Conservation (phyloP, 371 early-diverging fungal species). For the Mucor racemosus region DNA sequence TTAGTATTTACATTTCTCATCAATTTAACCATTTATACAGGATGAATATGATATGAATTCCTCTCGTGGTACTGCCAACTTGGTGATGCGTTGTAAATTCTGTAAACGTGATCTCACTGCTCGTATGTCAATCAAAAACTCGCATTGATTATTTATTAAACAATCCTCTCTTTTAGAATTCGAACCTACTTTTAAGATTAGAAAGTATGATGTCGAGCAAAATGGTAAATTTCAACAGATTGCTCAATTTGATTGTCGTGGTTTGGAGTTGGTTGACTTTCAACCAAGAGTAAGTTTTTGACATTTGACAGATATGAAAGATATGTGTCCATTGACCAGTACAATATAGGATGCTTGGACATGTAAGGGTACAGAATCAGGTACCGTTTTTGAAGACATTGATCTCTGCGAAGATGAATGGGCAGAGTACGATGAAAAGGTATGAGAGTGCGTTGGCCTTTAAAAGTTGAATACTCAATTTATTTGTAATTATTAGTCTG, state of each 20-base stretch:
- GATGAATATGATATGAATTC: conserved; percentile 52
- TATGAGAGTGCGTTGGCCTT: conserved; percentile 18
- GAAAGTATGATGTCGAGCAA: conserved; percentile 66
- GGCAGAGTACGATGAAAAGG: conserved; percentile 91
- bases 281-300: conserved; percentile 65
- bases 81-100: conserved; percentile 93
- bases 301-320: not conserved
- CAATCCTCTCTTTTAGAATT: conserved; percentile 49
- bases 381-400: conserved; percentile 76
- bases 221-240: conserved; percentile 69
- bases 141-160: not conserved
- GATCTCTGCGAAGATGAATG: conserved; percentile 85
- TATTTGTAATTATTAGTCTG: conserved; percentile 30
- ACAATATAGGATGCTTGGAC: conserved; percentile 68
- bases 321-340: not conserved
- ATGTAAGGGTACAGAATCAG: conserved; percentile 77
- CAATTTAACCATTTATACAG: conserved; percentile 7
- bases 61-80: conserved; percentile 82
- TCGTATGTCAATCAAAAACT: conserved; percentile 37
- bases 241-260: conserved; percentile 82
- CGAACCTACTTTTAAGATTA: conserved; percentile 55
- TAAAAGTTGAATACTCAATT: not conserved
- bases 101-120: conserved; percentile 84
- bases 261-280: conserved; percentile 84
- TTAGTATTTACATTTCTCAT: not conserved